These are phyloP conservation scores for Venturiaceae sp. DNA, from an alignment of 2,329 filamentous ascomycete genomes.

Conservation along the genomic window DNA sequence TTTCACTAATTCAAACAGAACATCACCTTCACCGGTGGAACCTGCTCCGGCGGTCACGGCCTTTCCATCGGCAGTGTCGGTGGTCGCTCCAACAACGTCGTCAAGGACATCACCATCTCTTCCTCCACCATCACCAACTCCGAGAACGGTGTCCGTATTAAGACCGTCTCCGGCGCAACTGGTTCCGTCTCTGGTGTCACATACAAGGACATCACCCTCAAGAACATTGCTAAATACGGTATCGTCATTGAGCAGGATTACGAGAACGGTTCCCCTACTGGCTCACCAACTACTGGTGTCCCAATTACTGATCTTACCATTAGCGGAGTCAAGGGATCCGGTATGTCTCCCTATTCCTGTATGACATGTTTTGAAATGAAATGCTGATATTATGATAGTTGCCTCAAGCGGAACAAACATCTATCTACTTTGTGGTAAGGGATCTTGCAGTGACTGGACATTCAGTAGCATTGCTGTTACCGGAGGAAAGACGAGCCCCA, in stretches of 20 bases:
- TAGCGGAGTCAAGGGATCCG: constrained; percentile 30
- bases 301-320: constrained; percentile 35
- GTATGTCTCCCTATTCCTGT: background rate
- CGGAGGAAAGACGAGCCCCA: constrained; percentile 33
- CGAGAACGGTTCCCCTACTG: constrained; percentile 34
- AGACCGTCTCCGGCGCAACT: constrained; percentile 42
- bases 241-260: constrained; percentile 45
- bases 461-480: constrained; percentile 40
- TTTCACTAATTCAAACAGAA: constrained; percentile 9
- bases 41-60: constrained; percentile 45
- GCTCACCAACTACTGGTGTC: constrained; percentile 36
- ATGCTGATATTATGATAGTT: constrained; percentile 18
- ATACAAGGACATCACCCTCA: constrained; percentile 37
- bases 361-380: constrained; percentile 3
- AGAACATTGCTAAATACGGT: constrained; percentile 37
- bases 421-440: constrained; percentile 46
- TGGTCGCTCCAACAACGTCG: constrained; percentile 43
- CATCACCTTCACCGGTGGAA: constrained; percentile 26
- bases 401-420: constrained; percentile 26
- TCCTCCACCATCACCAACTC: constrained; percentile 41
- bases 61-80: constrained; percentile 52
- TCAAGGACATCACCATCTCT: constrained; percentile 42
- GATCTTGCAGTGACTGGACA: constrained; percentile 42
- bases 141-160: constrained; percentile 49
- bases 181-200: constrained; percentile 40